Evolutionary conservation across 2,329 filamentous ascomycete genomes (phyloP).

Genomic region (Paecilomyces dactylethromorphus): DNA sequence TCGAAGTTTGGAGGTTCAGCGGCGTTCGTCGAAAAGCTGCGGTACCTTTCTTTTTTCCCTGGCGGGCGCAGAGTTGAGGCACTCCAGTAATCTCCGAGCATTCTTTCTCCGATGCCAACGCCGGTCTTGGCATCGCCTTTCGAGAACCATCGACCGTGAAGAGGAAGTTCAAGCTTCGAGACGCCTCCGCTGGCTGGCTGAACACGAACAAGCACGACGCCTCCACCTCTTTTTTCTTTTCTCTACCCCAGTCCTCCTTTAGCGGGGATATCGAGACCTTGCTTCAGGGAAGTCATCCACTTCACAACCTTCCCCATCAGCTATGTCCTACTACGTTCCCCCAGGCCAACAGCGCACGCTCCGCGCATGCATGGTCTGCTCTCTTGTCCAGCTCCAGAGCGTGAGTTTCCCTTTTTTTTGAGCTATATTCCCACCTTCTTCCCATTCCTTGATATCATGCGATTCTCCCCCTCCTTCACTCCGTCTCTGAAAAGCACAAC

Average conservation of each 20-base stretch:
- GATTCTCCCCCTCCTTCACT: conserved; percentile 4
- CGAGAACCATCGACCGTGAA: conserved; percentile 17
- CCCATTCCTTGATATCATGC: no score
- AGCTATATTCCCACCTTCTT: background rate
- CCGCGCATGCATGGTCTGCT: conserved; percentile 98
- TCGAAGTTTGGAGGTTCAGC: background rate
- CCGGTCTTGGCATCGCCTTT: conserved; percentile 24
- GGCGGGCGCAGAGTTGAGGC: no score
- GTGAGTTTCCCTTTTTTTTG: conserved; percentile 41
- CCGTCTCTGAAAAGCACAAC: conserved; percentile 10
- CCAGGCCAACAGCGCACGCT: conserved; percentile 74
- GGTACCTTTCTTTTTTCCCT: conserved; percentile 10
- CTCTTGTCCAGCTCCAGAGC: conserved; percentile 76
- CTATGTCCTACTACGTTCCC: conserved; percentile 59
- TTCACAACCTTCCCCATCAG: background rate
- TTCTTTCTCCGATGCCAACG: conserved; percentile 8
- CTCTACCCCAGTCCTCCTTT: background rate
- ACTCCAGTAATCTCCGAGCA: no score
- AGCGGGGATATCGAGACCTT: background rate
- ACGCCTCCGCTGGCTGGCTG: no score
- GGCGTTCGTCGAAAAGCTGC: background rate
- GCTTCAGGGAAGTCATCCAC: background rate
- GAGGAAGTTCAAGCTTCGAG: conserved; percentile 2
- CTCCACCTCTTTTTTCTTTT: background rate
- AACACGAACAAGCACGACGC: background rate